These are phyloP conservation scores for Exophiala calicioides DNA, from an alignment of 2,329 filamentous ascomycete species.

Conservation along the genomic window DNA sequence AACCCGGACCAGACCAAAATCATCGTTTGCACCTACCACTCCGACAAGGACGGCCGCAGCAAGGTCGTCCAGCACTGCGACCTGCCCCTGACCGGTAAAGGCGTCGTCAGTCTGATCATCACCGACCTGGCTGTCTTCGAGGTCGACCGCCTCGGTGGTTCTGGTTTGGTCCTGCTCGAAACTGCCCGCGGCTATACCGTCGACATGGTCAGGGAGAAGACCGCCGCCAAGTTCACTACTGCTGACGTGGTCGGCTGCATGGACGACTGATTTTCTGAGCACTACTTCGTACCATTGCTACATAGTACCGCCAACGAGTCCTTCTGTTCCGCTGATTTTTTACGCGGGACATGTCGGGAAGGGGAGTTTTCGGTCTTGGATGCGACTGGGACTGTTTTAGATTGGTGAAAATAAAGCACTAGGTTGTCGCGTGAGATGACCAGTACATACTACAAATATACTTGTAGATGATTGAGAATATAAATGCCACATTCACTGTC, in stretches of 20 bases:
- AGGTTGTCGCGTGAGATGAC: no score
- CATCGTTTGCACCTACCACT: slow-evolving; percentile 69
- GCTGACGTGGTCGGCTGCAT: slow-evolving; percentile 59
- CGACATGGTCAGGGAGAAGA: slow-evolving; percentile 69
- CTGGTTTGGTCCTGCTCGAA: slow-evolving; percentile 66
- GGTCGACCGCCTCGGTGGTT: slow-evolving; percentile 68
- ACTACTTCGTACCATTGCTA: no score
- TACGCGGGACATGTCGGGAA: no score
- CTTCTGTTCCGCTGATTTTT: no score
- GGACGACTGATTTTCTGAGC: no score
- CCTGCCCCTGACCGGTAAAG: slow-evolving; percentile 66
- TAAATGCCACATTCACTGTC: no score
- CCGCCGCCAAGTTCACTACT: slow-evolving; percentile 66
- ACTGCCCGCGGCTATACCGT: slow-evolving; percentile 69
- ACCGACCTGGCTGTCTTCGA: slow-evolving; percentile 75
- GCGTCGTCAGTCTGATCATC: slow-evolving; percentile 69
- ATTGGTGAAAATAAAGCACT: no score
- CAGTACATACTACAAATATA: no score
- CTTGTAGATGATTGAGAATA: no score
- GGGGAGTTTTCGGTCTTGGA: no score
- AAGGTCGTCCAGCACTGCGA: slow-evolving; percentile 67
- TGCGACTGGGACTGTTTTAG: no score
- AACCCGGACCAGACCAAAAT: slow-evolving; percentile 73
- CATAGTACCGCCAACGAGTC: no score
- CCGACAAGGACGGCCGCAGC: slow-evolving; percentile 66